Evolutionary conservation across 257 asterid genomes (phyloP).

Genomic region (Euphrasia confusa): DNA sequence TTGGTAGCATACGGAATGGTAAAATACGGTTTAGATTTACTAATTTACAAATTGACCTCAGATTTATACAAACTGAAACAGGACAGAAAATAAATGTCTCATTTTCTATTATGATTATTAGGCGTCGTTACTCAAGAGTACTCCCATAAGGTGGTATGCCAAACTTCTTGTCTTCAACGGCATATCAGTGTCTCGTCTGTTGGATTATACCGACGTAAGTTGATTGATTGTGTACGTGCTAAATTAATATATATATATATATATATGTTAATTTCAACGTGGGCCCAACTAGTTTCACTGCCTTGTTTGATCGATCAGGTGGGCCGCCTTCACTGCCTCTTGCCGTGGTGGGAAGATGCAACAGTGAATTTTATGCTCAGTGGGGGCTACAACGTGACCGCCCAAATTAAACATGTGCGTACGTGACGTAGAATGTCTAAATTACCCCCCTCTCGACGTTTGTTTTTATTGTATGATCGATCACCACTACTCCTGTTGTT

Average conservation of each 20-base stretch:
- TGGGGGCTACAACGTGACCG: conserved; percentile 63
- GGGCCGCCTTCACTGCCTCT: conserved; percentile 71
- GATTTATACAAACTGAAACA: background rate
- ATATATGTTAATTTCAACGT: too few relatives aligned
- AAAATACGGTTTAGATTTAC: conserved; percentile 14
- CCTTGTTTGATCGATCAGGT: conserved; percentile 42
- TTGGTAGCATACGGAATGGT: conserved; percentile 61
- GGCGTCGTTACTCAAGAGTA: conserved; percentile 70
- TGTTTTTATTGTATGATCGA: too few relatives aligned
- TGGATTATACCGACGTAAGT: conserved; percentile 67
- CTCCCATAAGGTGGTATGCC: conserved; percentile 61
- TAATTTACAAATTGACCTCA: background rate
- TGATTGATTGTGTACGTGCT: background rate
- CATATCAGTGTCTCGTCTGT: conserved; percentile 42
- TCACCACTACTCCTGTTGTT: too few relatives aligned
- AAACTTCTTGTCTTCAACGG: conserved; percentile 47
- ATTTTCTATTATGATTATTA: conserved; percentile 13
- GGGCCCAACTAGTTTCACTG: too few relatives aligned
- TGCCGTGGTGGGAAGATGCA: conserved; percentile 90
- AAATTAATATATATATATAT: too few relatives aligned
- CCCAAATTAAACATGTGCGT: conserved; percentile 46
- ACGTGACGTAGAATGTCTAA: too few relatives aligned
- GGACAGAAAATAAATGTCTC: too few relatives aligned
- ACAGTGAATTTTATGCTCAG: conserved; percentile 67
- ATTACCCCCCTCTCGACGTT: too few relatives aligned